Percentiles rank a stretch among this genome's conserved stretches.
Conservation (phyloP, 805 yeast genomes). For the Dipodascopsis uninucleata region DNA sequence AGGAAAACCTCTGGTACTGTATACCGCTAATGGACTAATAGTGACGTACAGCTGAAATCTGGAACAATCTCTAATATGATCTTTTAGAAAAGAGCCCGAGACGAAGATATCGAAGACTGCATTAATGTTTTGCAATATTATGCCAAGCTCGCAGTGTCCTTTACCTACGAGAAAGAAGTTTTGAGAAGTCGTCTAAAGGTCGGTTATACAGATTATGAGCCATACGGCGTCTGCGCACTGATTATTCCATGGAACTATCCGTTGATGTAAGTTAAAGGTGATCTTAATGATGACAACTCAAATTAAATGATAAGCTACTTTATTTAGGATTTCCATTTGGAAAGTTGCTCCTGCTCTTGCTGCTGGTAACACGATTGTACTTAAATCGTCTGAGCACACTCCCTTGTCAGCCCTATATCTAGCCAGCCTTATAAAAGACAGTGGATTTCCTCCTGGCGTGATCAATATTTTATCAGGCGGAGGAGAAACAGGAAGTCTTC, state of each 20-base stretch:
- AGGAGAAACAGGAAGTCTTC: slow-evolving; percentile 68
- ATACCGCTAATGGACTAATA: no score
- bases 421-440: slow-evolving; percentile 55
- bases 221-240: slow-evolving; percentile 63
- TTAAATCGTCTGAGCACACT: slow-evolving; percentile 73
- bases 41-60: no score
- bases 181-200: slow-evolving; percentile 52
- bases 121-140: slow-evolving; percentile 57
- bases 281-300: neutral
- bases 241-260: slow-evolving; percentile 76
- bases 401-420: slow-evolving; percentile 65
- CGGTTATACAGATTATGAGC: slow-evolving; percentile 68
- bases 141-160: slow-evolving; percentile 68
- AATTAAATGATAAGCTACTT: neutral
- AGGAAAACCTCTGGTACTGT: slow-evolving; percentile 19
- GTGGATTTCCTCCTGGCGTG: slow-evolving; percentile 76
- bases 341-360: slow-evolving; percentile 80
- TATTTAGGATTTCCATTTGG: slow-evolving; percentile 45
- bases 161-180: slow-evolving; percentile 62
- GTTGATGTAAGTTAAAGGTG: slow-evolving; percentile 31
- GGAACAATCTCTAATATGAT: neutral
- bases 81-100: neutral
- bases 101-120: slow-evolving; percentile 53
- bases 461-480: slow-evolving; percentile 67
- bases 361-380: slow-evolving; percentile 68